phyloP scores from a whole-genome alignment of 768 basidiomycete species.

The Strobilomyces echinocephalus region DNA sequence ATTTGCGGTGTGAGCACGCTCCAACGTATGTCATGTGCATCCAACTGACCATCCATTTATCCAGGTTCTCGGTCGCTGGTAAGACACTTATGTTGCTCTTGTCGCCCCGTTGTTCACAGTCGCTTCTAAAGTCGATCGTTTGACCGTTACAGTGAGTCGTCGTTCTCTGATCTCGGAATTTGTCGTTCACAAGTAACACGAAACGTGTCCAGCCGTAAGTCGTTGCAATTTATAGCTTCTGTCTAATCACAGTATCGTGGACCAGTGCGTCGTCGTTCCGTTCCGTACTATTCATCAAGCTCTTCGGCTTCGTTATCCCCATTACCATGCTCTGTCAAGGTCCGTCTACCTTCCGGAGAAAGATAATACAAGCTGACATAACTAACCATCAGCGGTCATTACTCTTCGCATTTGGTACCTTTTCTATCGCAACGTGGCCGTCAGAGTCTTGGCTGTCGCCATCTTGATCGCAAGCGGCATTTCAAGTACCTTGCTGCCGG shows the following conservation, averaged over 20 bases:
- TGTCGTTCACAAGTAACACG: not conserved
- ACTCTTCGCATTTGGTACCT: constrained; percentile 15
- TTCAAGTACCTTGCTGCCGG: not conserved
- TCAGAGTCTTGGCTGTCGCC: constrained; percentile 5
- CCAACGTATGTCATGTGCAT: not conserved
- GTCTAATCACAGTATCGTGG: not conserved
- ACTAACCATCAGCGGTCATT: constrained; percentile 6
- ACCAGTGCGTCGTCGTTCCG: not conserved
- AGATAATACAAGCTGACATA: not conserved
- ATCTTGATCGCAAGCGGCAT: not conserved
- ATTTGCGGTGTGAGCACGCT: constrained; percentile 1
- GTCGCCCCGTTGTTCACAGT: not conserved
- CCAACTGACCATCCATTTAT: not conserved
- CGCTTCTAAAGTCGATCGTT: not conserved
- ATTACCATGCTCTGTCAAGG: constrained; percentile 9
- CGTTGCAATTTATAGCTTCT: not conserved
- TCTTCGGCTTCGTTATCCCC: constrained; percentile 3
- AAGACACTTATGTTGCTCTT: not conserved
- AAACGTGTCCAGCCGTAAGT: constrained; percentile 2
- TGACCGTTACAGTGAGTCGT: not conserved
- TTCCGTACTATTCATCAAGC: not conserved
- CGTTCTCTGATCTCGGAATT: not conserved
- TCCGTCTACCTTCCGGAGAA: not conserved
- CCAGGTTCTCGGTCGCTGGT: not conserved
- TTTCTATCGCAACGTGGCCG: not conserved